Percentiles rank a stretch among this genome's conserved stretches.
phyloP scores from a whole-genome alignment of 768 basidiomycete genomes.

The Lyophyllum semitale region DNA sequence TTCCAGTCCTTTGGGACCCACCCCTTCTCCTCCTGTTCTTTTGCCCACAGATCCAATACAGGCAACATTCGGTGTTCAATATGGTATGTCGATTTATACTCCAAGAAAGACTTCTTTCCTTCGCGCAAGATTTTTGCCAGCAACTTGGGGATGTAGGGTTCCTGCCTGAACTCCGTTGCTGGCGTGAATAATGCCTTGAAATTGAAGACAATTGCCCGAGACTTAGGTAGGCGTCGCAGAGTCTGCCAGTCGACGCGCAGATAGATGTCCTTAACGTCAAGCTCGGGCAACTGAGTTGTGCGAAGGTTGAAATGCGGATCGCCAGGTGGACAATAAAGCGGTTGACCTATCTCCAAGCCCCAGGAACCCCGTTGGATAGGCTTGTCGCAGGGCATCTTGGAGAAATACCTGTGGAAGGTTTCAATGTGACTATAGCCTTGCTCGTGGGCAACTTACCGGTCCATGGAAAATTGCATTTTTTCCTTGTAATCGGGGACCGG shows the following conservation, averaged over 20 bases:
- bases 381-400: conserved; percentile 45
- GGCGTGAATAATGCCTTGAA: conserved; percentile 58
- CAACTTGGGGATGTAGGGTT: conserved; percentile 50
- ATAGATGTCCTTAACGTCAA: conserved; percentile 41
- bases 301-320: conserved; percentile 38
- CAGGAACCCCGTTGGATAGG: conserved; percentile 58
- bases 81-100: conserved; percentile 45
- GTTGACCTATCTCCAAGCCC: conserved; percentile 51
- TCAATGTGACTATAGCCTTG: background rate
- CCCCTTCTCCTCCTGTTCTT: conserved; percentile 48
- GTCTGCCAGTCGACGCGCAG: conserved; percentile 61
- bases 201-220: conserved; percentile 52
- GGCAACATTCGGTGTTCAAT: conserved; percentile 47
- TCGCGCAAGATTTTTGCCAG: conserved; percentile 44
- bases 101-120: conserved; percentile 37
- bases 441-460: conserved; percentile 34
- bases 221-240: conserved; percentile 47
- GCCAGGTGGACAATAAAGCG: conserved; percentile 43
- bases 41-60: conserved; percentile 44
- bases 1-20: conserved; percentile 50
- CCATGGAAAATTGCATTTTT: conserved; percentile 50
- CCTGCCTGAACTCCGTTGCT: conserved; percentile 39
- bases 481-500: conserved; percentile 53
- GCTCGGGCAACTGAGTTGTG: conserved; percentile 31
- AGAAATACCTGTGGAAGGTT: conserved; percentile 39